Evolutionary conservation across 2,329 filamentous ascomycete genomes (phyloP).

Genomic region (Thelonectria olida): DNA sequence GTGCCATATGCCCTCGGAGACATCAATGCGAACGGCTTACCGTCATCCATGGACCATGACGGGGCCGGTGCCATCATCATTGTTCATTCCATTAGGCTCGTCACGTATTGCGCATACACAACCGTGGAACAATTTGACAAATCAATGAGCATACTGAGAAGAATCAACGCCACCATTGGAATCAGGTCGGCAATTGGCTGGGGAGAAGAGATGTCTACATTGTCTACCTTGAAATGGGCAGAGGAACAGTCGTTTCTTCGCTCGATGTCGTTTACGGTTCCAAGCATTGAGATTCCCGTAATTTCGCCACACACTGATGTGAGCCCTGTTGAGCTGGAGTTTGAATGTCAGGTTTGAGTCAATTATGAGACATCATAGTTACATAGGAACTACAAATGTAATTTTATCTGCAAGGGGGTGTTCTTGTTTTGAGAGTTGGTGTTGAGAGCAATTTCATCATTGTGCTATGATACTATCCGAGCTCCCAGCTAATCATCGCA

Average conservation of each 20-base stretch:
- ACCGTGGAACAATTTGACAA: conserved; percentile 34
- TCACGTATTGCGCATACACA: conserved; percentile 42
- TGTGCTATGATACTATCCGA: no score
- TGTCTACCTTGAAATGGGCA: neutral
- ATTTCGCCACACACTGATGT: neutral
- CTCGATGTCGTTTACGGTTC: neutral
- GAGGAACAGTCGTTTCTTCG: conserved; percentile 1
- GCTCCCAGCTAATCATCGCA: no score
- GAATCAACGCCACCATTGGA: conserved; percentile 42
- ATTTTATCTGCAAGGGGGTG: no score
- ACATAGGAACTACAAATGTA: no score
- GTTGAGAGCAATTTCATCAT: no score
- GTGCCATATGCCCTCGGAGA: conserved; percentile 46
- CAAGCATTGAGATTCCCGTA: neutral
- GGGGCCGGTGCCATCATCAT: conserved; percentile 45
- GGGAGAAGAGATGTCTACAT: neutral
- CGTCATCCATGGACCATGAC: conserved; percentile 37
- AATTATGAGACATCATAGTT: no score
- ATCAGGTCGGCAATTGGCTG: conserved; percentile 40
- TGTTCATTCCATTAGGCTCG: conserved; percentile 42
- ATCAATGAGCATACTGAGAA: conserved; percentile 33
- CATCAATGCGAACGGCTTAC: conserved; percentile 34
- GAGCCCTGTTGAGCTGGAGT: no score
- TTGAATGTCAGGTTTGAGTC: no score
- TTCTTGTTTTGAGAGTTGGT: no score